A percentile compares a stretch with the other conserved stretches of the same genome.
These are phyloP conservation scores for Pestalotiopsis fici DNA, from an alignment of 2,329 filamentous ascomycete species.

Conservation along the genomic window DNA sequence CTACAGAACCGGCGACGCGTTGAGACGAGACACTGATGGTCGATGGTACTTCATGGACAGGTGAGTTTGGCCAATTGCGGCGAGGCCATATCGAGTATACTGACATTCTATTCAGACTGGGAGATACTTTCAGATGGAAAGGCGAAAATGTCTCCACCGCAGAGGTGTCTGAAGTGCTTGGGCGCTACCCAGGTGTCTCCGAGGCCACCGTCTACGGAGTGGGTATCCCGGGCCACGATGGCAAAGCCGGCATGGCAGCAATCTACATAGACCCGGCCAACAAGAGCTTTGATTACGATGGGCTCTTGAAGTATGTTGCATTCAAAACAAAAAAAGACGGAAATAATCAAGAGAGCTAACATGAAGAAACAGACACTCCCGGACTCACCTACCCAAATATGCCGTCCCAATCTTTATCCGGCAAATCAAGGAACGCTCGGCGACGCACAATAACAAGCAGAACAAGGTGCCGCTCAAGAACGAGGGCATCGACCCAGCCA, in stretches of 20 bases:
- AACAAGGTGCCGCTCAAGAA: slow-evolving; percentile 72
- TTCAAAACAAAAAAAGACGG: neutral
- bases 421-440: slow-evolving; percentile 56
- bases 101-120: slow-evolving; percentile 46
- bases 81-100: neutral
- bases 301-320: slow-evolving; percentile 49
- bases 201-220: slow-evolving; percentile 76
- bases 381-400: slow-evolving; percentile 66
- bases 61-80: slow-evolving; percentile 30
- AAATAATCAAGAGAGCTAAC: neutral
- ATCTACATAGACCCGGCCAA: slow-evolving; percentile 55
- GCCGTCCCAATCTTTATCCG: slow-evolving; percentile 76
- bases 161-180: slow-evolving; percentile 67
- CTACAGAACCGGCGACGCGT: slow-evolving; percentile 68
- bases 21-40: slow-evolving; percentile 62
- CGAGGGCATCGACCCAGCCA: slow-evolving; percentile 63
- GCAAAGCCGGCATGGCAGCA: slow-evolving; percentile 66
- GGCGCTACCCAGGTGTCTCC: slow-evolving; percentile 56
- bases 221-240: slow-evolving; percentile 64
- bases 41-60: slow-evolving; percentile 70
- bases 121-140: slow-evolving; percentile 78
- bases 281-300: slow-evolving; percentile 59
- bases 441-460: slow-evolving; percentile 79
- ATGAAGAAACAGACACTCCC: slow-evolving; percentile 43
- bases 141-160: slow-evolving; percentile 68